phyloP scores from a whole-genome alignment of 73 alveolate species.

The Tetrahymena malaccensis region DNA sequence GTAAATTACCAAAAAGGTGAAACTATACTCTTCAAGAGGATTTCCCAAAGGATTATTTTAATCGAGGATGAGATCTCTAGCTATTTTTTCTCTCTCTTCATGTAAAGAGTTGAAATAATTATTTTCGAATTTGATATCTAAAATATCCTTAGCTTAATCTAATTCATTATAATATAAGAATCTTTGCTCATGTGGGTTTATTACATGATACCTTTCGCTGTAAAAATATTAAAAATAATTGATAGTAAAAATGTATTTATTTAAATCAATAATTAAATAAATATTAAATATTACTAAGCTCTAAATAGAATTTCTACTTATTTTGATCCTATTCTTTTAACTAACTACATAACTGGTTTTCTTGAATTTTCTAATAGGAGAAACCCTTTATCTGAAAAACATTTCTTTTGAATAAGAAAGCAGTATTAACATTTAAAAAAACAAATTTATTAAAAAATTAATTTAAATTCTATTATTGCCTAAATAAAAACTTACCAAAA shows the following conservation, averaged over 20 bases:
- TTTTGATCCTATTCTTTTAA: background rate
- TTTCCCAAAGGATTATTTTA: background rate
- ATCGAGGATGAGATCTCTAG: background rate
- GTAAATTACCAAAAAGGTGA: background rate
- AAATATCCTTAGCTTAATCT: background rate
- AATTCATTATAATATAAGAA: background rate
- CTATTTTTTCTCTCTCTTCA: background rate
- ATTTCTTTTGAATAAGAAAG: background rate
- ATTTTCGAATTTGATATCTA: background rate
- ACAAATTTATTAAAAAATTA: too few relatives aligned
- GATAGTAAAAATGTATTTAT: background rate
- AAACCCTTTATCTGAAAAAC: background rate
- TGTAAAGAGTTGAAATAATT: background rate
- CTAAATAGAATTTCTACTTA: background rate
- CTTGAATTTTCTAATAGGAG: background rate
- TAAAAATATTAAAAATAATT: background rate
- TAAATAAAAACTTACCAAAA: background rate
- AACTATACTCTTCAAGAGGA: background rate
- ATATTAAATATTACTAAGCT: background rate
- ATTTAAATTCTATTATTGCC: too few relatives aligned
- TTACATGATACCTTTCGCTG: background rate
- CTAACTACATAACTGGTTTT: background rate
- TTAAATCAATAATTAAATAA: background rate
- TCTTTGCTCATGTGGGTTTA: background rate
- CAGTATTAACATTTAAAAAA: background rate